Evolutionary conservation across 2,329 filamentous ascomycete species (phyloP).

Genomic region (Lecanosticta acicola): DNA sequence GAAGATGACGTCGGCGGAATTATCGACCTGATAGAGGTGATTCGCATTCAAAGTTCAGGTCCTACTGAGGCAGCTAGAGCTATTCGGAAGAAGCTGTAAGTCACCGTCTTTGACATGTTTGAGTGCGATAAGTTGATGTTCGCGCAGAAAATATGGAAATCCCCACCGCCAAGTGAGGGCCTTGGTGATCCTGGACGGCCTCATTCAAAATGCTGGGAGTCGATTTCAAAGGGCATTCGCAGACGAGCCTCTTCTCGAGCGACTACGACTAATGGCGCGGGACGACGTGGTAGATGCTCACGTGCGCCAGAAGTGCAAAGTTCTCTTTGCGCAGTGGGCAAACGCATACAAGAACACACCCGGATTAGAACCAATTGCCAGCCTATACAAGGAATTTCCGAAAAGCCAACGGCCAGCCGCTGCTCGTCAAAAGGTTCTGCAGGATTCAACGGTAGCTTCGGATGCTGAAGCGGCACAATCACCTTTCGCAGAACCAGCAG

Average conservation of each 20-base stretch:
- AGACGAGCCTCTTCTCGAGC: conserved; percentile 86
- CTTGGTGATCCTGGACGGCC: conserved; percentile 79
- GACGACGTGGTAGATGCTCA: conserved; percentile 77
- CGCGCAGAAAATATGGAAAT: conserved; percentile 76
- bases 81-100: conserved; percentile 86
- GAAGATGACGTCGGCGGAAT: conserved; percentile 90
- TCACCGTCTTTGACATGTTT: conserved; percentile 4
- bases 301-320: conserved; percentile 82
- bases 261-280: conserved; percentile 79
- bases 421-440: conserved; percentile 70
- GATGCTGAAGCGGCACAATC: conserved; percentile 35
- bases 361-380: conserved; percentile 74
- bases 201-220: conserved; percentile 89
- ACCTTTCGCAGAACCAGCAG: conserved; percentile 17
- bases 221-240: conserved; percentile 82
- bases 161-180: conserved; percentile 88
- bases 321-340: conserved; percentile 83
- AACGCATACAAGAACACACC: conserved; percentile 72
- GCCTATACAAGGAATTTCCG: conserved; percentile 66
- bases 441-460: conserved; percentile 67
- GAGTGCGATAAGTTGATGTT: conserved; percentile 3
- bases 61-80: conserved; percentile 86
- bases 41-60: conserved; percentile 80
- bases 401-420: conserved; percentile 63
- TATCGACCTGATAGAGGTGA: conserved; percentile 88